Evolutionary conservation across 495 filamentous ascomycete species (phyloP), one percentile per base, ranked within the genome.

Genomic region (Neurospora intermedia): DNA sequence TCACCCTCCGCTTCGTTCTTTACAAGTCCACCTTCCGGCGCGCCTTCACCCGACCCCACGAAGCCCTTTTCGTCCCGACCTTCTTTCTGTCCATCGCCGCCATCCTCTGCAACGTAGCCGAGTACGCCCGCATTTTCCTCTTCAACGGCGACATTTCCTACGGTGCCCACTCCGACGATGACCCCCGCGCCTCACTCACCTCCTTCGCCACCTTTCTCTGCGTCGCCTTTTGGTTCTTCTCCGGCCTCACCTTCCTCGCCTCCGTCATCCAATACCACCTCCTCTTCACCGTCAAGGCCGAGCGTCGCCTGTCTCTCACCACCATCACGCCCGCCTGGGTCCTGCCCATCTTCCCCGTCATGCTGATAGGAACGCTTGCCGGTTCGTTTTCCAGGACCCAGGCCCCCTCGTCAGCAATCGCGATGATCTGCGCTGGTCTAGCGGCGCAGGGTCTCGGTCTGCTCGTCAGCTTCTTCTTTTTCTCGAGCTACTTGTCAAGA

Each of bases 51-150:
- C 88, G 90, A 69, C 88, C 90, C 2, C 81, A 85, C 7, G 91
- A 93, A 76, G 87, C 87, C 5, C 86, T 92, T 41, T 92, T 91
- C 83, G 84, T 91, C 59, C 85, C 88, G 39, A 89, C 89, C n/a
- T 89, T 92, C 75, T 90, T 87, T 75, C 85, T 93, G 11, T 88
- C 88, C 5, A 71, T 91, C 13, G 88, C 90, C 16, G 89, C 88
- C 27, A 86, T 92, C 73, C 85, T 92, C 46, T 81, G 83, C 27
- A 87, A 88, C 40, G 85, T 89, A 5, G 84, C 87, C 35, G 80
- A 82, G 7, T 92, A 91, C 80, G 89, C 88, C 70, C 40, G 69
- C 2, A 59, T 77, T 80, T 90, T 48, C 79, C 84, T 82, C 73
- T 73, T 79, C 27, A 15, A 87, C 78, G 87, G 85, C 69, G 80